Conservation (phyloP, 331 rosid genomes). For the Pyrus hybrid region DNA sequence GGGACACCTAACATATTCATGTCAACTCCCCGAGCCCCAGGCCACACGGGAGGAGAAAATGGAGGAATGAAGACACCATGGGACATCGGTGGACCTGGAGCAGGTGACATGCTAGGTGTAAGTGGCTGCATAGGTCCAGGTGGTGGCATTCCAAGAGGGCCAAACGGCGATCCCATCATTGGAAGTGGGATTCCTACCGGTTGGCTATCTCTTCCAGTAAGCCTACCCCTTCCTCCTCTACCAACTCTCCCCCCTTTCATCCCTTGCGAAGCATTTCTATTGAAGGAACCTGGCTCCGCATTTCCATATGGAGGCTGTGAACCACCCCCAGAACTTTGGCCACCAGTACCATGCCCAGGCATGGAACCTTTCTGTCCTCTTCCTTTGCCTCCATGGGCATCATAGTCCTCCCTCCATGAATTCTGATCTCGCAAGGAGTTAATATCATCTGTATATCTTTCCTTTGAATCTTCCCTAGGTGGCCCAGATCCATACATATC, state of each 20-base stretch:
- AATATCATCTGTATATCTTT: slow-evolving; percentile 54
- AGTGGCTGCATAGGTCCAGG: slow-evolving; percentile 89
- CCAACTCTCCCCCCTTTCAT: slow-evolving; percentile 74
- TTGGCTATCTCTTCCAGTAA: slow-evolving; percentile 71
- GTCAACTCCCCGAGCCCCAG: slow-evolving; percentile 79
- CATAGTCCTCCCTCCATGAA: slow-evolving; percentile 64
- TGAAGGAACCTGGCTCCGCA: slow-evolving; percentile 62
- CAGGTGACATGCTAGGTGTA: slow-evolving; percentile 76
- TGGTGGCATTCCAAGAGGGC: slow-evolving; percentile 79
- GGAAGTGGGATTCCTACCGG: slow-evolving; percentile 69
- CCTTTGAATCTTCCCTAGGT: slow-evolving; percentile 62
- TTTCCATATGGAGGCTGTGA: slow-evolving; percentile 68
- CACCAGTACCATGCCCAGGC: slow-evolving; percentile 47
- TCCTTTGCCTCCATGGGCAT: slow-evolving; percentile 68
- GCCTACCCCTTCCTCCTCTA: slow-evolving; percentile 86
- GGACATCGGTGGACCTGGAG: slow-evolving; percentile 80
- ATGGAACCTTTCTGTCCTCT: slow-evolving; percentile 57
- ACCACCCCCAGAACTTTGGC: slow-evolving; percentile 58
- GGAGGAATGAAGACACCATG: slow-evolving; percentile 81
- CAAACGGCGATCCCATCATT: slow-evolving; percentile 76
- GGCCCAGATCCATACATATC: slow-evolving; percentile 52
- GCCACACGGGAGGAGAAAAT: slow-evolving; percentile 73
- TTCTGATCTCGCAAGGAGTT: slow-evolving; percentile 34
- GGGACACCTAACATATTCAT: slow-evolving; percentile 70
- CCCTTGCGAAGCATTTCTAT: slow-evolving; percentile 71